Base-by-base conservation (phyloP, 2,329 filamentous ascomycete genomes). In the Tolypocladium guangdongense region DNA sequence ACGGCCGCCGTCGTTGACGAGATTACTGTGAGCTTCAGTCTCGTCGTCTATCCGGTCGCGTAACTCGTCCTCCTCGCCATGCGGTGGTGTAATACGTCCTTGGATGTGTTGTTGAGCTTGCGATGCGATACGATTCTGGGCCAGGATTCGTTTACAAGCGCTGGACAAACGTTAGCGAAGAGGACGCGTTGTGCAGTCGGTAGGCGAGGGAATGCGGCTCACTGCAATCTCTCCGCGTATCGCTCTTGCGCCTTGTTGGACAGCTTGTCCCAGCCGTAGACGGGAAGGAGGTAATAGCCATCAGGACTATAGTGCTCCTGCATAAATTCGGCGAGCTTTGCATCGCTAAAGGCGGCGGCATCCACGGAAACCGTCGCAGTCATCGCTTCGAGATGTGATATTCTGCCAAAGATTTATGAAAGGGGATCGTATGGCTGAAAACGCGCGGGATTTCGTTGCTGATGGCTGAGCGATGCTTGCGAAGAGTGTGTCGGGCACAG, bases 1-100 rank as follows among this genome's bases (percentile, higher is more conserved):
- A 32, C 62, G 64, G 36, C 67, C 64, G 47, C 66, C 66, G 32
- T 65, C 63, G 11, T 56, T 56, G 36, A 70, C 41, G 24, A 70
- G 65, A 3, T 59, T 48, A 39, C 65, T 33, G 53, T 68, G 67
- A 37, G 52, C 57, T 10, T 59, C 45, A 3, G 35, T 61, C 54
- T 68, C 30, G 5, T 30, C 30, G 30, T 6, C 30, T 8, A 7
- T 30, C 30, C 7, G 30, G 30, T 30, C 30, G 5, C 30, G 30
- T 7, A 30, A 7, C 30, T 30, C 30, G 30, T 30, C 30, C 7
- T 30, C 30, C 7, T 30, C 4, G 7, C 2, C 4, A 8, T 30
- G 7, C 30, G 30, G 30, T 7, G 30, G 30, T 2, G 30, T 30
- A 6, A 30, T 8, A 7, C 30, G 30, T 30, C 30, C 30, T 30